phyloP scores from a whole-genome alignment of 306 rosid genomes.

The Glycine latifolia region DNA sequence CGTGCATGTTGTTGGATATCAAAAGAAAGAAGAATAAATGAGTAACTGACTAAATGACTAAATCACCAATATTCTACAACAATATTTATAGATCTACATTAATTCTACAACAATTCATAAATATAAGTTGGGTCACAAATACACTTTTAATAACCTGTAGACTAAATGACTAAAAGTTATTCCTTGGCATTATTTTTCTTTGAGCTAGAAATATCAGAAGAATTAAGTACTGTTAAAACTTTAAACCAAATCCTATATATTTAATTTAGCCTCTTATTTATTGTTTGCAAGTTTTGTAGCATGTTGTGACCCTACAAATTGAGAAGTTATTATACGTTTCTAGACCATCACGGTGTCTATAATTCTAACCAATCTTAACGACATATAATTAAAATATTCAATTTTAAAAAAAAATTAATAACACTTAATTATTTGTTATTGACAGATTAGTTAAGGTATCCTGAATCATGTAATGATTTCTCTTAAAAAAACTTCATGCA shows the following conservation, averaged over 20 bases:
- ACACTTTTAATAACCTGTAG: neutral
- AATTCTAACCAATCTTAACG: no score
- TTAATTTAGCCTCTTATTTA: neutral
- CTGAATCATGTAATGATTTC: no score
- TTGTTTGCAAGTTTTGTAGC: neutral
- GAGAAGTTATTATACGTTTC: no score
- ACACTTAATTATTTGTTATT: no score
- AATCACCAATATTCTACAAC: no score
- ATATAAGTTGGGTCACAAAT: neutral
- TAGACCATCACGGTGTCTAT: no score
- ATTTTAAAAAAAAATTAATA: no score
- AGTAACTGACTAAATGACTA: no score
- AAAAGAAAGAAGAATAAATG: neutral
- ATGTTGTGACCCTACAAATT: neutral
- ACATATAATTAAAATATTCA: no score
- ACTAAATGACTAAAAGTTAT: neutral
- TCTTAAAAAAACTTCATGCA: neutral
- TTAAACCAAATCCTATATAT: neutral
- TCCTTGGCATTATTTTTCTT: neutral
- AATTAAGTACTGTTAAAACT: neutral
- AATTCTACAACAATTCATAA: no score
- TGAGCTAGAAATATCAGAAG: neutral
- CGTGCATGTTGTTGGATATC: conserved; percentile 1
- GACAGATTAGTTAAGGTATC: no score
- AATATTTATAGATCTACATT: no score